Conservation (phyloP, 148 eudicot species). For the Suaeda aralocaspica region DNA sequence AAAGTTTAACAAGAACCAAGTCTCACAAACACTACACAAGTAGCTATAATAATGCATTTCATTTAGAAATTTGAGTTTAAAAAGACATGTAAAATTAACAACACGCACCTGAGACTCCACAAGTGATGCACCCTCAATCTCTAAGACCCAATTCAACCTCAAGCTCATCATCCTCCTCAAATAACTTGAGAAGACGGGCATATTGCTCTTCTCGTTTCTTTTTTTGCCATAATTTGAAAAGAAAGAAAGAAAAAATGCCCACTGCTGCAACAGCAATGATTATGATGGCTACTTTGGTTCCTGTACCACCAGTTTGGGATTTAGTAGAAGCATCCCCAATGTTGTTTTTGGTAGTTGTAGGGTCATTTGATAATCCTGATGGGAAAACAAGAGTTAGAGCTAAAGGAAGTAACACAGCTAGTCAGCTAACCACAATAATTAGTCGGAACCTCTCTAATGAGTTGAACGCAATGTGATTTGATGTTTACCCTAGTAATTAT, state of each 20-base stretch:
- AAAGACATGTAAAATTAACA: not conserved
- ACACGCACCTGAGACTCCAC: constrained; percentile 29
- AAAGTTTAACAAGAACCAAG: not conserved
- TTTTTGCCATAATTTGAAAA: constrained; percentile 81
- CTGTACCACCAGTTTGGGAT: constrained; percentile 43
- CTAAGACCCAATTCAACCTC: constrained; percentile 91
- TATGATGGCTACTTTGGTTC: constrained; percentile 49
- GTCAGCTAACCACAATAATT: not conserved
- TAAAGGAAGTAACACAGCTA: not conserved
- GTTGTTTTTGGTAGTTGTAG: constrained; percentile 35
- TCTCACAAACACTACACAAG: not conserved
- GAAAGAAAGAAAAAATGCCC: constrained; percentile 46
- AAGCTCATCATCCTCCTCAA: constrained; percentile 92
- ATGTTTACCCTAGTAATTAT: too few species aligned
- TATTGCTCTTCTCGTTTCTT: constrained; percentile 89
- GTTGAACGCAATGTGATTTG: too few species aligned
- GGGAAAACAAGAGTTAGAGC: not conserved
- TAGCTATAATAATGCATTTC: too few species aligned
- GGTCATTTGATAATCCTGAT: constrained; percentile 57
- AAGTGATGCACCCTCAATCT: constrained; percentile 42
- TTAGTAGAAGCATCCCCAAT: constrained; percentile 16
- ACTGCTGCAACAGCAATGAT: constrained; percentile 45
- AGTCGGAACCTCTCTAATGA: too few species aligned
- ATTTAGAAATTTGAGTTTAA: not conserved
- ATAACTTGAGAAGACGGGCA: constrained; percentile 82